phyloP scores from a whole-genome alignment of 2,329 filamentous ascomycete species.

The Pseudogymnoascus sp. region DNA sequence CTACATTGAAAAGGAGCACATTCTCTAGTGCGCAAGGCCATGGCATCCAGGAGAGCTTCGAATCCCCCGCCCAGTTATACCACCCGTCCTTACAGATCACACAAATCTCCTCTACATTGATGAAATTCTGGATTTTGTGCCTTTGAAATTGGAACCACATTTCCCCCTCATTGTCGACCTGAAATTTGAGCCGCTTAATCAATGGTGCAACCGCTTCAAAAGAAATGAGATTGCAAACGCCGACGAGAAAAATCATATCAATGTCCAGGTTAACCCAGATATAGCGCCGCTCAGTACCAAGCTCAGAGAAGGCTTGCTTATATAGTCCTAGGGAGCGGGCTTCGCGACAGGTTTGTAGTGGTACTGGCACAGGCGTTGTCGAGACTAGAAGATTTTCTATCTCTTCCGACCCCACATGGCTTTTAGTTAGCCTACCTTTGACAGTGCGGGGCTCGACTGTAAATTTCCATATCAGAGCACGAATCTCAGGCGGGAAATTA shows the following conservation, averaged over 20 bases:
- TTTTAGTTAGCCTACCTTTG: background rate
- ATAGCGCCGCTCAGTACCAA: background rate
- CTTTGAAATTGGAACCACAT: background rate
- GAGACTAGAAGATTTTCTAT: background rate
- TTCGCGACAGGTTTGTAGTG: background rate
- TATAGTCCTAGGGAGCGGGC: background rate
- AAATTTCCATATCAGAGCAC: conserved; percentile 16
- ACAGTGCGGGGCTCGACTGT: conserved; percentile 15
- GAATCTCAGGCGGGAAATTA: conserved; percentile 18
- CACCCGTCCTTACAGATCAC: background rate
- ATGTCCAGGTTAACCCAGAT: background rate
- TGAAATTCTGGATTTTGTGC: background rate
- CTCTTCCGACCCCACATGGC: background rate
- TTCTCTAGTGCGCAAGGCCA: background rate
- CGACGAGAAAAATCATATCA: background rate
- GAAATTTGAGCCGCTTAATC: background rate
- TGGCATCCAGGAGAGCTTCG: background rate
- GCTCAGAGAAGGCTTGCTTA: background rate
- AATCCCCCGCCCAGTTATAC: background rate
- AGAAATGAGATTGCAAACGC: background rate
- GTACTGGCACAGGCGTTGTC: background rate
- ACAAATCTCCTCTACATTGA: background rate
- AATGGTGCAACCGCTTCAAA: background rate
- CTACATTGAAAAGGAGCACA: background rate
- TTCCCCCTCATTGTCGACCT: background rate